Conservation (phyloP, 805 yeast species). For the Candida adriatica region DNA sequence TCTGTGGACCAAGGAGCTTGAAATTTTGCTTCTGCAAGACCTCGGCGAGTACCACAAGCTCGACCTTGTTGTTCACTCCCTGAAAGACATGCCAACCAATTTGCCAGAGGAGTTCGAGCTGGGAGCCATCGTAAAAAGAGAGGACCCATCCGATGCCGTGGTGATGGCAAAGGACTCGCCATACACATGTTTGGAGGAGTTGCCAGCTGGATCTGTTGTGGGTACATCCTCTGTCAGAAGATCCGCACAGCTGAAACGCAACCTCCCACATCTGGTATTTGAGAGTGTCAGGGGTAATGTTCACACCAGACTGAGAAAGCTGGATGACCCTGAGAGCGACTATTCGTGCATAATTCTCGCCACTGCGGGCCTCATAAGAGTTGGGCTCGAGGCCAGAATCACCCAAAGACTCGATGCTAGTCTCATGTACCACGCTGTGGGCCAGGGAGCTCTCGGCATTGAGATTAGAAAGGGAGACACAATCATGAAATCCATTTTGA, state of each 20-base stretch:
- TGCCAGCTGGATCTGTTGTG: slow-evolving; percentile 80
- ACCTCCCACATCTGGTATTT: slow-evolving; percentile 69
- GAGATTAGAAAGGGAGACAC: slow-evolving; percentile 75
- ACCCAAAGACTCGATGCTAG: slow-evolving; percentile 63
- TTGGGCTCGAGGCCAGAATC: slow-evolving; percentile 68
- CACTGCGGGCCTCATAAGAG: slow-evolving; percentile 81
- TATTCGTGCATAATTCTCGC: slow-evolving; percentile 80
- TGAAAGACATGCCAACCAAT: slow-evolving; percentile 88
- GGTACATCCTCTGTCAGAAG: slow-evolving; percentile 95
- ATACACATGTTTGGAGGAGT: slow-evolving; percentile 58
- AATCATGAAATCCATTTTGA: slow-evolving; percentile 50
- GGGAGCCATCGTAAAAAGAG: slow-evolving; percentile 81
- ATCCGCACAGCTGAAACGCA: slow-evolving; percentile 79
- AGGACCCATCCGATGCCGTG: slow-evolving; percentile 91
- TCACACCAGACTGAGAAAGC: slow-evolving; percentile 72
- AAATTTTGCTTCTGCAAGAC: slow-evolving; percentile 59
- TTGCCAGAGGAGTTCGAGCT: slow-evolving; percentile 85
- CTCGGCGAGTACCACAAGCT: slow-evolving; percentile 60
- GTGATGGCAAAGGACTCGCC: slow-evolving; percentile 63
- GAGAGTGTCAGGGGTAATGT: slow-evolving; percentile 83
- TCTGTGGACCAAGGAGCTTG: slow-evolving; percentile 93
- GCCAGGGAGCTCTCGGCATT: slow-evolving; percentile 97
- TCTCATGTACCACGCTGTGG: slow-evolving; percentile 92
- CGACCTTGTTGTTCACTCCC: slow-evolving; percentile 87
- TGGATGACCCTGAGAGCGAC: slow-evolving; percentile 63